Evolutionary conservation across 345 rosid species (phyloP), one percentile per base, ranked within the genome.

Genomic region (Arabis hirsuta): DNA sequence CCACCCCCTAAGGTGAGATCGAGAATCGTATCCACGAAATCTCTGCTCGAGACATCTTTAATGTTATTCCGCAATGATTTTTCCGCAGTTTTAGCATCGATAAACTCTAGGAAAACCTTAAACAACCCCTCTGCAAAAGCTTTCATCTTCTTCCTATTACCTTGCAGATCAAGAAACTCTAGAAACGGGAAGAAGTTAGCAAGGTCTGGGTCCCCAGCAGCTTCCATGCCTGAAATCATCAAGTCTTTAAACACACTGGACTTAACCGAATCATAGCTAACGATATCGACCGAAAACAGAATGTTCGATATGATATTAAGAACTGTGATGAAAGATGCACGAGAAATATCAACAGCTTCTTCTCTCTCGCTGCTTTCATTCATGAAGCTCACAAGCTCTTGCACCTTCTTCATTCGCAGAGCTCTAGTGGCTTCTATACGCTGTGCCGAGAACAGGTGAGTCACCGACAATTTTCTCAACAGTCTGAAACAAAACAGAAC

Each of bases 241-340:
- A 38, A 10, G 0, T 68, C 64, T 1, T 60, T 73, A 51, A 57
- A 66, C 0, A 2, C 78, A 41, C 22, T 51, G 1, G 73, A n/a
- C 3, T 29, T 42, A 6, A n/a, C 9, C 4, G 42, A 51, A 20
- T 61, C 55, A 46, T 58, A 74, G 67, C 61, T 48, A 31, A 46
- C 55, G 22, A 74, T 46, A 67, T 74, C 67, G 12, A 56, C 59
- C 0, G 78, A 66, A 32, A 74, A 66, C 53, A 74, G 14, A 29
- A 59, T 42, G 51, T 74, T 74, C 1, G 78, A 74, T 51, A 74
- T 32, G 61, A 66, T 74, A 39, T 73, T 73, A 20, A 74, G 62
- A 50, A 0, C 4, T 50, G 78, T 50, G 22, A 9, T 59, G 54
- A 58, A 74, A 4, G 78, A 41, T 56, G 73, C 62, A 29, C 62